phyloP scores from a whole-genome alignment of 2,329 filamentous ascomycete genomes.

The Metarhizium anisopliae region DNA sequence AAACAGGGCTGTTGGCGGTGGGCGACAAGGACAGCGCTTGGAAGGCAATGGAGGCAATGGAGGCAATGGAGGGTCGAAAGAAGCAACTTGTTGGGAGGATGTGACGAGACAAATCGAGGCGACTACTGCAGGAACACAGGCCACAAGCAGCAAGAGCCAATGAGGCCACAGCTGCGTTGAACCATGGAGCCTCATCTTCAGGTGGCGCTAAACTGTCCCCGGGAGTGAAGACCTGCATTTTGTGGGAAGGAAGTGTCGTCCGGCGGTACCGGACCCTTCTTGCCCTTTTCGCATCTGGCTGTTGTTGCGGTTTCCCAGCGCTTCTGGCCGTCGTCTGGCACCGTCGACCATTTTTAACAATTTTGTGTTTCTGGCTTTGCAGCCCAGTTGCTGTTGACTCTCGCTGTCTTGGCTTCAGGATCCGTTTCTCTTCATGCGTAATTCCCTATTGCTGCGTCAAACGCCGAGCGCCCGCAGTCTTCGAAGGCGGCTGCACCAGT shows the following conservation, averaged over 20 bases:
- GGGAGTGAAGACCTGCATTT: not conserved
- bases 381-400: not conserved
- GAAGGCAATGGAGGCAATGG: too few relatives aligned
- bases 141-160: not conserved
- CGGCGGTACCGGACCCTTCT: not conserved
- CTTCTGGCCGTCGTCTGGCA: not conserved
- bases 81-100: not conserved
- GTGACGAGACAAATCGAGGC: not conserved
- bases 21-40: not conserved
- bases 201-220: conserved; percentile 1
- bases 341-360: too few relatives aligned
- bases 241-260: not conserved
- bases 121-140: not conserved
- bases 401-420: not conserved
- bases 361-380: not conserved
- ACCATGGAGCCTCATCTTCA: conserved; percentile 1
- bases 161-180: not conserved
- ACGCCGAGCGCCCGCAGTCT: not conserved
- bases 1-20: not conserved
- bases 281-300: not conserved
- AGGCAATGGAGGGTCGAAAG: too few relatives aligned
- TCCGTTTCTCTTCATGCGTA: too few relatives aligned
- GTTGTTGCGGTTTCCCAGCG: not conserved
- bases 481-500: not conserved
- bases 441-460: not conserved